Conservation (phyloP, 352 stramenopile species). For the Pythium insidiosum region DNA sequence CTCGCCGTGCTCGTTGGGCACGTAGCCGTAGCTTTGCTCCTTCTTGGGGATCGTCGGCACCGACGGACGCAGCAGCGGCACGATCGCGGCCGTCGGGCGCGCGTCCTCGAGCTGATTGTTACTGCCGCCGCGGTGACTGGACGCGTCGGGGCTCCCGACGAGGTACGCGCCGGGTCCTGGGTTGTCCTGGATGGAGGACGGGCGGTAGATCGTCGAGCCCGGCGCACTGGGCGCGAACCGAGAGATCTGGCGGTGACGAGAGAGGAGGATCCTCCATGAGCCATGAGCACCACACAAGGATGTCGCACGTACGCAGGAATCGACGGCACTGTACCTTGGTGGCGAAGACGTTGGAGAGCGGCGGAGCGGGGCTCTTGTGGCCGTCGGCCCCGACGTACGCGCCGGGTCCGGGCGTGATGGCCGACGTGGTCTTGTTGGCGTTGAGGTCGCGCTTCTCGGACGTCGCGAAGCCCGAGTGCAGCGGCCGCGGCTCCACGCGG, state of each 20-base stretch:
- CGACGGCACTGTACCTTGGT: constrained; percentile 41
- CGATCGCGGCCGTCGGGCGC: background rate
- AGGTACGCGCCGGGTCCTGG: constrained; percentile 37
- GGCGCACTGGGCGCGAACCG: constrained; percentile 65
- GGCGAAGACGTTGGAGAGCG: constrained; percentile 53
- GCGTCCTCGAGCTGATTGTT: constrained; percentile 9
- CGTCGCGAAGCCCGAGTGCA: constrained; percentile 63
- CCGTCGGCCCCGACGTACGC: constrained; percentile 32
- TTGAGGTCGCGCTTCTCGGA: constrained; percentile 73
- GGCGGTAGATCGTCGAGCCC: constrained; percentile 53
- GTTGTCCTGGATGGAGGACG: constrained; percentile 69
- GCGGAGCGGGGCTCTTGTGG: constrained; percentile 2
- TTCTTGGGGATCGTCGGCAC: constrained; percentile 62
- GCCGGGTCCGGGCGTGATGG: constrained; percentile 62
- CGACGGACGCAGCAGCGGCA: constrained; percentile 36
- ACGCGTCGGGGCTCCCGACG: background rate
- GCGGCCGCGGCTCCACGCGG: constrained; percentile 19
- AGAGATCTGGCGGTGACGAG: too few species aligned
- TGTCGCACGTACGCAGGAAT: too few species aligned
- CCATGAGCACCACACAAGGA: too few species aligned
- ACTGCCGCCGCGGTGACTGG: background rate
- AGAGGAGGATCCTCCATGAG: too few species aligned
- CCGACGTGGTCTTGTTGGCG: constrained; percentile 69
- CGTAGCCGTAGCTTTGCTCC: constrained; percentile 71
- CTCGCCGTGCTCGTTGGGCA: constrained; percentile 31